phyloP scores from a whole-genome alignment of 108 stramenopile species.

The Tribonema minus region DNA sequence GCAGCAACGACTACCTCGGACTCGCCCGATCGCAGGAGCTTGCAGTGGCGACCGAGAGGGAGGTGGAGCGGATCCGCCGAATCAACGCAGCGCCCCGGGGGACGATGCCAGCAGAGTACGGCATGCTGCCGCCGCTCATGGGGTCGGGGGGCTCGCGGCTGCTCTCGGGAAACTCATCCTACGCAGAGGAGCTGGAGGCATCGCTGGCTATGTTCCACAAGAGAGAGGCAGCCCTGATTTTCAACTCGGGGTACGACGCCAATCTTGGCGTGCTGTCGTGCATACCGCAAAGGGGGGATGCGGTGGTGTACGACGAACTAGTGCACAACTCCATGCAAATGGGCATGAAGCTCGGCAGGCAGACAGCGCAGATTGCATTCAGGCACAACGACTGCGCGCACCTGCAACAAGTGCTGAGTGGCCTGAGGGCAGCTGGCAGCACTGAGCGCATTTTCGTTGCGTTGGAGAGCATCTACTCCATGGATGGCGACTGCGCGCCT shows the following conservation, averaged over 20 bases:
- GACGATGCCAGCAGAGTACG: background rate
- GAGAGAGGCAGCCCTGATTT: constrained; percentile 72
- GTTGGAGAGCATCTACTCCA: constrained; percentile 91
- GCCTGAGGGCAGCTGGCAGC: background rate
- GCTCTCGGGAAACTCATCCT: constrained; percentile 77
- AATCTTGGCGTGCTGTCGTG: constrained; percentile 75
- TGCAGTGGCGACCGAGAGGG: constrained; percentile 19
- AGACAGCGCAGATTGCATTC: constrained; percentile 52
- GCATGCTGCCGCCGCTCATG: constrained; percentile 3
- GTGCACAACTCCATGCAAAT: constrained; percentile 76
- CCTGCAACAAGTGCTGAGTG: constrained; percentile 58
- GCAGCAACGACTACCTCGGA: constrained; percentile 93
- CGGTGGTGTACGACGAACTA: constrained; percentile 81
- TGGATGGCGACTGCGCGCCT: constrained; percentile 94
- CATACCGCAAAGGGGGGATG: constrained; percentile 63
- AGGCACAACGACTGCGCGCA: constrained; percentile 74
- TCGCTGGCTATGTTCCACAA: constrained; percentile 67
- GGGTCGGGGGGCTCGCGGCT: constrained; percentile 90
- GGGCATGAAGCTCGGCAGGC: constrained; percentile 35
- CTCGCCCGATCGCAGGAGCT: constrained; percentile 67
- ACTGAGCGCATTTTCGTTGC: constrained; percentile 61
- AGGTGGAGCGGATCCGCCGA: background rate
- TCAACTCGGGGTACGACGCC: constrained; percentile 95
- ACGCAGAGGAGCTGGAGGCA: constrained; percentile 68
- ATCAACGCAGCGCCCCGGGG: background rate